A percentile compares a stretch with the other conserved stretches of the same genome.
Evolutionary conservation across 257 asterid species (phyloP).

Genomic region (Plantago elongata): DNA sequence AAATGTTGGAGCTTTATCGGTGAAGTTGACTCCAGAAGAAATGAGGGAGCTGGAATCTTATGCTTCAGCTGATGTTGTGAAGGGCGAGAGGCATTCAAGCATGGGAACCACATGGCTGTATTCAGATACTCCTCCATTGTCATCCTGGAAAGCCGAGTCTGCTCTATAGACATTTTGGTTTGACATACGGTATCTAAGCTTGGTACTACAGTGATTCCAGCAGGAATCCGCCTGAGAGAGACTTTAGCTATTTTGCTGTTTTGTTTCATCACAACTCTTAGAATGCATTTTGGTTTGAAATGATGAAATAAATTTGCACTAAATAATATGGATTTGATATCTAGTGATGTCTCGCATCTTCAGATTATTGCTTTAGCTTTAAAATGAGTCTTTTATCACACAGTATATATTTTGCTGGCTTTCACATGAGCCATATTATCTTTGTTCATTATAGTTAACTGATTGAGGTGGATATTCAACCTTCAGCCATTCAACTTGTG

Average conservation of each 20-base stretch:
- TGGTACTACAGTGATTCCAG: neutral
- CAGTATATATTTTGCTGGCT: no score
- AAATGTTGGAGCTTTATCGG: constrained; percentile 28
- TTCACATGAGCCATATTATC: neutral
- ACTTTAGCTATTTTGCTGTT: neutral
- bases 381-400: neutral
- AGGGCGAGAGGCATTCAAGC: constrained; percentile 24
- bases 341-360: neutral
- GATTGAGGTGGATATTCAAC: neutral
- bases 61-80: constrained; percentile 20
- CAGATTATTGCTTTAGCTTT: neutral
- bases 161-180: neutral
- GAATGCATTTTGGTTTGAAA: neutral
- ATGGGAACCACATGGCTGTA: constrained; percentile 19
- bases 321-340: neutral
- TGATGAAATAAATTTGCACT: neutral
- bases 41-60: constrained; percentile 24
- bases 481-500: no score
- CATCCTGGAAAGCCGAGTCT: constrained; percentile 22
- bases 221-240: neutral
- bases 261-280: neutral
- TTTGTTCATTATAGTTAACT: neutral
- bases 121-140: constrained; percentile 31
- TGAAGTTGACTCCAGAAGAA: constrained; percentile 23
- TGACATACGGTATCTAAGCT: neutral